Base-by-base conservation (phyloP, 495 filamentous ascomycete species). In the Penicillium waksmanii region DNA sequence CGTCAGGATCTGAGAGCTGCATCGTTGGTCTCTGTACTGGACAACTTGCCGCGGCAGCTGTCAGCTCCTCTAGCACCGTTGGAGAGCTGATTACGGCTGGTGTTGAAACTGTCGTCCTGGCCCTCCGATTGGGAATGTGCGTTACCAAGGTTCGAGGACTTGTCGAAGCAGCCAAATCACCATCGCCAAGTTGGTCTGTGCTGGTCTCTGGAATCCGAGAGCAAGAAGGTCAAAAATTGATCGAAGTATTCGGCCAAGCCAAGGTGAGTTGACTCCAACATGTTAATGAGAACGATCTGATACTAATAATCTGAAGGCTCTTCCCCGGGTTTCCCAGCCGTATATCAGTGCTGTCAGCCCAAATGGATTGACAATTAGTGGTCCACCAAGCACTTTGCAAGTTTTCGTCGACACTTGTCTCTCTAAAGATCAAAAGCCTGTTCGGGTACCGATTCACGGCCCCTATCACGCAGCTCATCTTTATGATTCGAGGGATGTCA, bases 391-490 rank as follows among this genome's bases (percentile, higher is more conserved):
- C 3, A 84, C 84, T 0, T 77, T 91, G 13, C 76, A 81, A 43
- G 65, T 78, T 1, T 78, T 95, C 23, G 81, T 88, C 61, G 73
- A 82, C 31, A 66, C 73, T n/a, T 72, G 76, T 17, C 62, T 80
- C 10, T 73, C 89, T 27, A 78, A 80, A 52, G 75, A 80, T 3
- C 71, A 80, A 51, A 86, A 86, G 63, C 82, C 82, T 2, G 79
- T 83, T 5, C 80, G 80, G n/a, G 84, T 89, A 44, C 86, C 89
- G 0, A 85, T 96, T 19, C 86, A 89, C 62, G 92, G 87, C 1
- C 89, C 92, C 2, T 96, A 92, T 65, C 92, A 96, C 74, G 90
- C 92, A 12, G 63, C 80, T 1, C 90, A 96, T 70, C 73, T 96
- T 9, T 88, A 91, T 72, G 77, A 77, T 6, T 57, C 76, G 15